Percentiles rank a stretch among this genome's conserved stretches.
Evolutionary conservation across 176 grass and related monocot species (phyloP).

Genomic region (Panicum miliaceum): DNA sequence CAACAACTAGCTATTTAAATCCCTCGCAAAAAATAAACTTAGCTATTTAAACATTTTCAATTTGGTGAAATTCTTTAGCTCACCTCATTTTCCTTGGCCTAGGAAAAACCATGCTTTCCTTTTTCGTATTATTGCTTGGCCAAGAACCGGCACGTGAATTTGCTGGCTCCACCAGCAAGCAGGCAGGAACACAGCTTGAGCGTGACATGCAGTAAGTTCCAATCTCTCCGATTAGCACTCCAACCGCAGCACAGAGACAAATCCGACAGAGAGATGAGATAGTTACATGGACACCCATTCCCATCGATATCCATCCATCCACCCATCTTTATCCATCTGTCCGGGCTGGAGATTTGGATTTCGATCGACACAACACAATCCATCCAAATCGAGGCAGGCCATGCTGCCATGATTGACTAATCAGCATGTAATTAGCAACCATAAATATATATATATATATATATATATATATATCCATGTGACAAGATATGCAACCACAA

Average conservation of each 20-base stretch:
- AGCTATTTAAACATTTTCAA: too few species aligned
- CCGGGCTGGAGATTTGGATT: neutral
- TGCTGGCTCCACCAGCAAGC: neutral
- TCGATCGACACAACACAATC: neutral
- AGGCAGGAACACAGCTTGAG: too few species aligned
- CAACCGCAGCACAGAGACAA: neutral
- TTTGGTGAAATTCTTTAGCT: too few species aligned
- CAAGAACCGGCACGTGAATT: neutral
- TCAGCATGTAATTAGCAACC: neutral
- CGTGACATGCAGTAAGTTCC: neutral
- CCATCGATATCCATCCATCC: neutral
- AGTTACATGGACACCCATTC: neutral
- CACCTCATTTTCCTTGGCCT: neutral
- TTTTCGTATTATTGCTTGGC: neutral
- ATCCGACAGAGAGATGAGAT: neutral
- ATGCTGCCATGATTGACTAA: neutral
- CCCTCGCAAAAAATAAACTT: too few species aligned
- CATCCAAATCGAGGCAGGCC: neutral
- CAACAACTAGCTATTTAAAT: too few species aligned
- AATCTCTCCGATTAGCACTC: neutral
- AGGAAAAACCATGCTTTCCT: neutral
- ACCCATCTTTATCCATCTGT: neutral
- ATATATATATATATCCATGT: neutral
- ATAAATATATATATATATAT: too few species aligned
- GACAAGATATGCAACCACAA: slow-evolving; percentile 7